Conservation (phyloP, 2,329 filamentous ascomycete genomes). For the Hypoxylon sp. region DNA sequence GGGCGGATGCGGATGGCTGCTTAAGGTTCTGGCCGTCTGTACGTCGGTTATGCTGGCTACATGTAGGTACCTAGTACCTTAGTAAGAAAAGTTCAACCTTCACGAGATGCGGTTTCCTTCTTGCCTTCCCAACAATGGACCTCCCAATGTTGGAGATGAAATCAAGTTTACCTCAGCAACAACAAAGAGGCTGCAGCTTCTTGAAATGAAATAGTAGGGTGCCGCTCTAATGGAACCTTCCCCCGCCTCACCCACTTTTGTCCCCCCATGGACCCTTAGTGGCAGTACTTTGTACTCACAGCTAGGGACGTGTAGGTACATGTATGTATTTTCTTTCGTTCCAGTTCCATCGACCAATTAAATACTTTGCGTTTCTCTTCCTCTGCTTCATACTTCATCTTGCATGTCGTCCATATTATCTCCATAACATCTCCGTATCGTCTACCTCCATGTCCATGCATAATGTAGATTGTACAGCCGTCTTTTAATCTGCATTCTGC, state of each 20-base stretch:
- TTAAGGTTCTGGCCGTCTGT: not conserved
- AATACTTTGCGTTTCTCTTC: constrained; percentile 18
- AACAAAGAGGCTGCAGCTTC: not conserved
- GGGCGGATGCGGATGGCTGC: constrained; percentile 4
- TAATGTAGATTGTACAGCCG: constrained; percentile 18
- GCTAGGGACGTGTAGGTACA: not conserved
- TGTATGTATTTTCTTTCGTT: constrained; percentile 9
- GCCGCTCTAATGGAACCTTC: constrained; percentile 14
- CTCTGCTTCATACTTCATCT: constrained; percentile 25
- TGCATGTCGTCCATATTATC: constrained; percentile 22
- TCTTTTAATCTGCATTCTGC: constrained; percentile 7
- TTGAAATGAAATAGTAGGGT: constrained; percentile 4
- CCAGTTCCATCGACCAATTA: constrained; percentile 27
- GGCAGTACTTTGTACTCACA: not conserved
- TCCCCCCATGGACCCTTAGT: constrained; percentile 22
- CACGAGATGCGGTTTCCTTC: not conserved
- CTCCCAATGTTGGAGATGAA: not conserved
- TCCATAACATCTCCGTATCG: constrained; percentile 6
- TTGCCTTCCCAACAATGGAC: not conserved
- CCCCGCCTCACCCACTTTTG: constrained; percentile 24
- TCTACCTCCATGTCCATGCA: constrained; percentile 22
- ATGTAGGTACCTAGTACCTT: not conserved
- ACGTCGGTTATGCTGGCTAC: not conserved
- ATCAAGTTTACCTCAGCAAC: not conserved
- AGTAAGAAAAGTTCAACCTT: not conserved